Evolutionary conservation across 495 filamentous ascomycete species (phyloP).

Genomic region (Astrothelium macrocarpum): DNA sequence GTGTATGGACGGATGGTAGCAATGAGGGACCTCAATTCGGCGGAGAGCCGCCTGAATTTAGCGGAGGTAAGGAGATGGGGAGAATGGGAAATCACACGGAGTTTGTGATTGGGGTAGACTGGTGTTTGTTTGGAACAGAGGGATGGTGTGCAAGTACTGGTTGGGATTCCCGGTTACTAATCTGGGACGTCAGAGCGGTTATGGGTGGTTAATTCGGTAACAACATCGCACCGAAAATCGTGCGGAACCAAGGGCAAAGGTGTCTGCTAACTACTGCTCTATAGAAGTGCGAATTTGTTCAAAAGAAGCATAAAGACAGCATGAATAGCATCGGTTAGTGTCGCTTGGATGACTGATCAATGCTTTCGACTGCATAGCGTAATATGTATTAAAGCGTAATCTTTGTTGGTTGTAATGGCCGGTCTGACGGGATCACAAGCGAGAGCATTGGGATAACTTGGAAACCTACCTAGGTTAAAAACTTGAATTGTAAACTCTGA

Average conservation of each 20-base stretch:
- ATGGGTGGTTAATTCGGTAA: slow-evolving; percentile 34
- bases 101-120: slow-evolving; percentile 95
- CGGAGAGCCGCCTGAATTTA: slow-evolving; percentile 24
- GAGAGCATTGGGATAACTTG: no score
- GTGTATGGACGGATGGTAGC: slow-evolving; percentile 80
- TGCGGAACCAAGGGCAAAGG: not conserved
- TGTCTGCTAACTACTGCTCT: no score
- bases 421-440: no score
- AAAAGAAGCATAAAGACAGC: no score
- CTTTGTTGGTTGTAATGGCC: no score
- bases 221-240: not conserved
- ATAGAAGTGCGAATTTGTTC: no score
- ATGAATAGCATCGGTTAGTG: no score
- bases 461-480: no score
- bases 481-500: no score
- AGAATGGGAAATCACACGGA: slow-evolving; percentile 88
- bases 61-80: slow-evolving; percentile 62
- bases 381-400: no score
- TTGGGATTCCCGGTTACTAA: slow-evolving; percentile 83
- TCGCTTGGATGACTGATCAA: no score
- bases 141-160: slow-evolving; percentile 91
- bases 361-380: no score
- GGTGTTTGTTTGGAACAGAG: slow-evolving; percentile 91
- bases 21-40: slow-evolving; percentile 32
- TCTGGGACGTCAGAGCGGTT: slow-evolving; percentile 76